These are phyloP conservation scores for Helminthosporium solani DNA, from an alignment of 2,329 filamentous ascomycete genomes.

Conservation along the genomic window DNA sequence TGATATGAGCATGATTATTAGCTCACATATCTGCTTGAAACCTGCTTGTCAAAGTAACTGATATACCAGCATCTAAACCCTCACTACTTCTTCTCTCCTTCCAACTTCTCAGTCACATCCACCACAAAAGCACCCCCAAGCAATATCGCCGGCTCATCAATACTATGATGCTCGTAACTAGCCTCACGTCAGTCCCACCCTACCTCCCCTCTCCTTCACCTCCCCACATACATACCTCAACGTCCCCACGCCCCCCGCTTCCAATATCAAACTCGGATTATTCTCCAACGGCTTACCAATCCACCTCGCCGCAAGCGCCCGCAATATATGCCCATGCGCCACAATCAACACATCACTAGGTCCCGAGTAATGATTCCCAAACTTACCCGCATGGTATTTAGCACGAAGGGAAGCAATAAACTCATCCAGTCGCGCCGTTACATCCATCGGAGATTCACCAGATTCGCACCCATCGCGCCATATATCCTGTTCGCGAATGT, in stretches of 20 bases:
- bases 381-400: conserved; percentile 55
- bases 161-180: conserved; percentile 52
- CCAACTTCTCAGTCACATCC: conserved; percentile 45
- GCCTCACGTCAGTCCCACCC: neutral
- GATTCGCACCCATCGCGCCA: conserved; percentile 82
- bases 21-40: too few relatives aligned
- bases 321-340: conserved; percentile 85
- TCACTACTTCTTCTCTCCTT: conserved; percentile 13
- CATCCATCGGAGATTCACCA: conserved; percentile 75
- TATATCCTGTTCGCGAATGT: conserved; percentile 64
- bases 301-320: conserved; percentile 88
- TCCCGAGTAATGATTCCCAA: conserved; percentile 50
- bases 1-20: too few relatives aligned
- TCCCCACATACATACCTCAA: conserved; percentile 39
- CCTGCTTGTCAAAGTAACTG: too few relatives aligned
- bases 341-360: conserved; percentile 74
- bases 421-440: conserved; percentile 74
- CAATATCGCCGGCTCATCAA: conserved; percentile 54
- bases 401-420: conserved; percentile 33
- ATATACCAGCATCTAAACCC: too few relatives aligned
- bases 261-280: conserved; percentile 78
- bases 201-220: neutral
- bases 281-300: conserved; percentile 70
- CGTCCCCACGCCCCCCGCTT: conserved; percentile 58
- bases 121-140: conserved; percentile 54